Base-by-base conservation (phyloP, 495 filamentous ascomycete genomes). In the Penicillium chermesinum region DNA sequence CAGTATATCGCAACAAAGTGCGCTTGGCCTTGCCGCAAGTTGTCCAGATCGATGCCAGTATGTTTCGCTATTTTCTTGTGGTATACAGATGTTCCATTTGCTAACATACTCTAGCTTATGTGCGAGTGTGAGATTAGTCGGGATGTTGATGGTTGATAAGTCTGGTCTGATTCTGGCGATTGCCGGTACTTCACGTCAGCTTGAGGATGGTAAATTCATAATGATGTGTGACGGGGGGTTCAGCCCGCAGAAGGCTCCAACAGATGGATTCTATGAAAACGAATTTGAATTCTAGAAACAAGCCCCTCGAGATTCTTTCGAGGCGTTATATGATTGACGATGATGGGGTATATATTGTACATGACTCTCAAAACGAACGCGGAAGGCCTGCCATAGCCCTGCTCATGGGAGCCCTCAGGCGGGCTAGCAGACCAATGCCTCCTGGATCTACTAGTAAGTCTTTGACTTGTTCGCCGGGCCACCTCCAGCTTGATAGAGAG, bases 1-100 rank as follows among this genome's bases (percentile, higher is more conserved):
- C 83, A 15, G 62, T 95, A 41, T 99, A 99, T 67, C 75, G 94
- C 62, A 96, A 95, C 62, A 97, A 99, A 71, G 80, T 99, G 20
- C 75, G 82, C 53, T 68, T 99, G 67, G 85, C 89, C 40, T 66
- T 99, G 65, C 93, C 93, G 57, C 82, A 88, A 62, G 73, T 99
- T 21, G 72, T 77, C 64, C 87, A 99, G 75, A 95, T 99, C 62
- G 93, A 99, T 81, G 93, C 93, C 22, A 94, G 93, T 96, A 75
- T 80, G 91, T 88, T 53, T 48, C 46, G 20, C 35, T 18, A 0
- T 1, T 20, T 8, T 37, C 46, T 37, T 46, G 47, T 18, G 9
- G 12, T 38, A 4, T 4, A 25, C 6, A 36, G 16, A 7, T 16
- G 17, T 20, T 4, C 42, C 21, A 34, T 34, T 32, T 0, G 7